Evolutionary conservation across 176 grass and related monocot species (phyloP).

Genomic region (Metroxylon sagu): DNA sequence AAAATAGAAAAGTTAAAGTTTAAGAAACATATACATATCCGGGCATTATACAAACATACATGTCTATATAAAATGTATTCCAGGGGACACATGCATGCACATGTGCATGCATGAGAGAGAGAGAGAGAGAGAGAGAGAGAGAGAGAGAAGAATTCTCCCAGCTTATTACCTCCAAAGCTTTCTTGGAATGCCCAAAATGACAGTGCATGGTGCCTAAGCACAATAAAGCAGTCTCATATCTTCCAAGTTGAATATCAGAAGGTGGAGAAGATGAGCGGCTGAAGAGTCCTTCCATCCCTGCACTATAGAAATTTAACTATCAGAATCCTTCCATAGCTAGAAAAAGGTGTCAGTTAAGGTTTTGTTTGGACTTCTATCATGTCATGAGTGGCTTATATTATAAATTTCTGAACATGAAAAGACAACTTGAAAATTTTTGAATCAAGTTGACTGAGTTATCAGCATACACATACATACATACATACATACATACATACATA

Average conservation of each 20-base stretch:
- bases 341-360: no score
- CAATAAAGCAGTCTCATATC: constrained; percentile 86
- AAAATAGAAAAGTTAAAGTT: constrained; percentile 27
- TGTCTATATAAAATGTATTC: background rate
- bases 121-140: constrained; percentile 1
- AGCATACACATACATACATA: no score
- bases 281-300: constrained; percentile 88
- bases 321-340: background rate
- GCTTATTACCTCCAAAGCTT: constrained; percentile 77
- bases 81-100: constrained; percentile 6
- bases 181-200: constrained; percentile 92
- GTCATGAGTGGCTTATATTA: no score
- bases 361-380: no score
- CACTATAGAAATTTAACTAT: constrained; percentile 52
- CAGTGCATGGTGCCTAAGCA: constrained; percentile 87
- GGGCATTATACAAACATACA: no score
- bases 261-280: constrained; percentile 41
- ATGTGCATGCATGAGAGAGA: no score
- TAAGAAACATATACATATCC: background rate
- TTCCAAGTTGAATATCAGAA: constrained; percentile 71
- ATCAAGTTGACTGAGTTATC: no score
- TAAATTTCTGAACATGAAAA: no score
- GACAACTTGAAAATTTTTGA: no score
- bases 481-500: no score
- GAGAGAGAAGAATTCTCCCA: constrained; percentile 13